phyloP scores from a whole-genome alignment of 805 yeast genomes.

The Pichia eremophila region DNA sequence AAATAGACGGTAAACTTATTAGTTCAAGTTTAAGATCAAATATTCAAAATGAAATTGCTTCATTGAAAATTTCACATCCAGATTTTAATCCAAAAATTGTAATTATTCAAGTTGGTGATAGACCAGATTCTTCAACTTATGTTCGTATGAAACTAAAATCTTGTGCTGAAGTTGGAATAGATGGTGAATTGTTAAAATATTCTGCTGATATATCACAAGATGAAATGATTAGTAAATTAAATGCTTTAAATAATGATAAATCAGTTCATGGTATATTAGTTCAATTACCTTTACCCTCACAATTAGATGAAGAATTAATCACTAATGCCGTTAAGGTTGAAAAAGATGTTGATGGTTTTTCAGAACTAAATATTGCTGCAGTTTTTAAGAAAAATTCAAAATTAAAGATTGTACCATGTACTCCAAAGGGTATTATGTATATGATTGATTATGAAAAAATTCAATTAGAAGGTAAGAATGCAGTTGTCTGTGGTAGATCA shows the following conservation, averaged over 20 bases:
- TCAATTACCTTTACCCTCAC: slow-evolving; percentile 82
- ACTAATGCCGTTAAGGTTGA: slow-evolving; percentile 74
- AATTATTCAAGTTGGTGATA: slow-evolving; percentile 80
- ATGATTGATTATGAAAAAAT: slow-evolving; percentile 64
- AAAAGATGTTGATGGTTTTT: slow-evolving; percentile 95
- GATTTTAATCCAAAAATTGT: slow-evolving; percentile 68
- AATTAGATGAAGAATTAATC: slow-evolving; percentile 66
- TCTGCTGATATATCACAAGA: slow-evolving; percentile 53
- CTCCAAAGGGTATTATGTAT: slow-evolving; percentile 88
- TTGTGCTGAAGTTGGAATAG: slow-evolving; percentile 72
- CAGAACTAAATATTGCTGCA: slow-evolving; percentile 82
- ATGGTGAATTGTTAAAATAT: slow-evolving; percentile 55
- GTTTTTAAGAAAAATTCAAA: slow-evolving; percentile 76
- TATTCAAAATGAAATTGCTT: slow-evolving; percentile 41
- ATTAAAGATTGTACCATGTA: slow-evolving; percentile 84
- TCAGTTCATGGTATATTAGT: slow-evolving; percentile 78
- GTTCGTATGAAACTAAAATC: slow-evolving; percentile 89
- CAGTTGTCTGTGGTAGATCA: slow-evolving; percentile 89
- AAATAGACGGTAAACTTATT: slow-evolving; percentile 55
- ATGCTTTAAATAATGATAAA: slow-evolving; percentile 60
- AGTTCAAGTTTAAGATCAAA: slow-evolving; percentile 37
- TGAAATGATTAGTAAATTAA: slow-evolving; percentile 49
- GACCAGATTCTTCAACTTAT: slow-evolving; percentile 88
- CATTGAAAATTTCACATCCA: slow-evolving; percentile 32
- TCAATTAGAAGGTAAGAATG: slow-evolving; percentile 64